Conservation (phyloP, 2,329 filamentous ascomycete genomes). For the Graphiopsis chlorocephala region DNA sequence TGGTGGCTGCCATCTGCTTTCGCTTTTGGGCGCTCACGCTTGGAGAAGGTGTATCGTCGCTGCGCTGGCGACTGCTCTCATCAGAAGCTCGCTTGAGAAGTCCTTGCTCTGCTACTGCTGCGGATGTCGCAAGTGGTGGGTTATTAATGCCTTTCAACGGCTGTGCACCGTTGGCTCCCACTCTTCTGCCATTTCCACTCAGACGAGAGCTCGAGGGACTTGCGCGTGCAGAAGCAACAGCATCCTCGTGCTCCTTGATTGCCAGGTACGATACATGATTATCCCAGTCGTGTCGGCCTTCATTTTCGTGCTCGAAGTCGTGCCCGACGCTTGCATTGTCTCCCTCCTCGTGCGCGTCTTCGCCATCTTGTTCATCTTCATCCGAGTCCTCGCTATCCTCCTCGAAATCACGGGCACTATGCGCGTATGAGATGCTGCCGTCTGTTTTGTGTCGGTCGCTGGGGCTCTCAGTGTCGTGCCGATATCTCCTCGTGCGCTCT, state of each 20-base stretch:
- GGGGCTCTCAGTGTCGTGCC: slow-evolving; percentile 7
- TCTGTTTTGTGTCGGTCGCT: not conserved
- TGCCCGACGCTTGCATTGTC: not conserved
- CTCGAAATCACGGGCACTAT: not conserved
- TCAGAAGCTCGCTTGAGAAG: slow-evolving; percentile 10
- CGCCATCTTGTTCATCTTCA: not conserved
- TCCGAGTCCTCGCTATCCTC: not conserved
- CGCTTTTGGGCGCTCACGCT: slow-evolving; percentile 3
- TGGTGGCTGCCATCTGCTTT: not conserved
- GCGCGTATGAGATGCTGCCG: not conserved
- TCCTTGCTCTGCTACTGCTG: not conserved
- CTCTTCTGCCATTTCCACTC: slow-evolving; percentile 9
- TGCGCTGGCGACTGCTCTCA: slow-evolving; percentile 7
- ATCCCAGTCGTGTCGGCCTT: not conserved
- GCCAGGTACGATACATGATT: slow-evolving; percentile 7
- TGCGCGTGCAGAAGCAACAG: not conserved
- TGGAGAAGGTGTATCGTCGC: slow-evolving; percentile 5
- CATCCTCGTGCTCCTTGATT: not conserved
- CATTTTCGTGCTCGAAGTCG: not conserved
- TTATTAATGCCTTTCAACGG: slow-evolving; percentile 8
- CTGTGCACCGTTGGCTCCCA: not conserved
- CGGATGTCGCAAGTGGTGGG: not conserved
- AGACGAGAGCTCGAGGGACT: slow-evolving; percentile 2
- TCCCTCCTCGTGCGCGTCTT: not conserved
- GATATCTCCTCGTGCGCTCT: not conserved